These are phyloP conservation scores for Naganishia cerealis DNA, from an alignment of 1,284 basidiomycete genomes.

Conservation along the genomic window DNA sequence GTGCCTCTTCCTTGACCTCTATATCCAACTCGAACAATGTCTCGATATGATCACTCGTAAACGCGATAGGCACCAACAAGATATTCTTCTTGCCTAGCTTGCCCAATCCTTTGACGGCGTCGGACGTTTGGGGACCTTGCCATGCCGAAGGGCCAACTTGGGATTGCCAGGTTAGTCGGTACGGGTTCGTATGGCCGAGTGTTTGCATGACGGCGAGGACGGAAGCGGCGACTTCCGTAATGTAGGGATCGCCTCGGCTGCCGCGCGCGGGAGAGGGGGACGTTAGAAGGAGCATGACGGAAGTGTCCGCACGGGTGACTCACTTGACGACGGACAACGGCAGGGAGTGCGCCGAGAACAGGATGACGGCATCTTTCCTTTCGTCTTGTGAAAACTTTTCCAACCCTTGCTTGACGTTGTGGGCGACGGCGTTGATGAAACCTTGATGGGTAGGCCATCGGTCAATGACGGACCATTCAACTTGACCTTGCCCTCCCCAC, in stretches of 20 bases:
- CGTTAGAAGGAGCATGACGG: conserved; percentile 65
- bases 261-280: too few species aligned
- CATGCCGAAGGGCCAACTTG: conserved; percentile 96
- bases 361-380: conserved; percentile 73
- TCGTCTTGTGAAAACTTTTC: conserved; percentile 70
- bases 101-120: conserved; percentile 87
- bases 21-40: conserved; percentile 95
- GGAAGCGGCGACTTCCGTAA: conserved; percentile 90
- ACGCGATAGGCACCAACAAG: conserved; percentile 93
- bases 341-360: conserved; percentile 97
- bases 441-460: conserved; percentile 95
- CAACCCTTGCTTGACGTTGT: conserved; percentile 82
- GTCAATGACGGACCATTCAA: conserved; percentile 97
- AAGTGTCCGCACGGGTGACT: conserved; percentile 31
- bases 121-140: conserved; percentile 96
- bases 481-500: conserved; percentile 57
- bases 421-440: conserved; percentile 89
- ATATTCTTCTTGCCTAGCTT: conserved; percentile 81
- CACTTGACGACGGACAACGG: conserved; percentile 92
- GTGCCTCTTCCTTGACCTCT: conserved; percentile 88
- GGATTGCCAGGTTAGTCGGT: conserved; percentile 95
- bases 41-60: conserved; percentile 99
- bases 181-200: conserved; percentile 68
- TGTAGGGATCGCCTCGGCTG: conserved; percentile 96
- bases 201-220: conserved; percentile 86